Evolutionary conservation across 139 green algal genomes (phyloP), one percentile per base, ranked within the genome.

Genomic region (Mesotaenium endlicherianum): DNA sequence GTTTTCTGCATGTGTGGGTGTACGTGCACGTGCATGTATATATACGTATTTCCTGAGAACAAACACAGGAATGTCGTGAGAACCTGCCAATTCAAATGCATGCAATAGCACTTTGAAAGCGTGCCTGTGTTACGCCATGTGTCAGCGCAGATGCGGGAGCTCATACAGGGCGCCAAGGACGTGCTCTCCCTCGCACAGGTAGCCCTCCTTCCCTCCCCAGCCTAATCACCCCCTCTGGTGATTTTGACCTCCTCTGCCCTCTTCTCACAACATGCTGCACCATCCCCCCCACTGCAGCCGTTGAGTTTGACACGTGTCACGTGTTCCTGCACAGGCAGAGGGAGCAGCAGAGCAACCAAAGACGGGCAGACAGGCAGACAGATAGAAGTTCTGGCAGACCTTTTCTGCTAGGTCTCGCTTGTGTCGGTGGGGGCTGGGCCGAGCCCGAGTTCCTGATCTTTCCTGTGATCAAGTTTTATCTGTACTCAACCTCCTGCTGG

Each of bases 101-200:
- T n/a, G n/a, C n/a, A n/a, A n/a, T n/a, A n/a, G n/a, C n/a, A n/a
- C n/a, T n/a, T n/a, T n/a, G n/a, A n/a, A n/a, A n/a, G n/a, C n/a
- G n/a, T n/a, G n/a, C n/a, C n/a, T n/a, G n/a, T n/a, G 50, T 60
- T 20, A 60, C 50, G 50, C 17, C 50, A 20, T 17, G 17, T 60
- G 20, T 60, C 17, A 34, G 17, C 38, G 26, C 47, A 82, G 44
- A 77, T 75, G 44, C 55, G 31, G 8, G 14, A 77, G 45, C 45
- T 82, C 72, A 30, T 74, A 79, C 34, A 26, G 4, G 45, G 47
- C 3, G 34, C 34, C 14, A 82, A 39, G 42, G 75, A 77, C 6
- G 47, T 82, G 6, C 6, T 82, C 39, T 74, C 75, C 58, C 47
- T 75, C 45, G 44, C 49, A 11, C 45, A 74, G 75, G 75, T 82